phyloP scores from a whole-genome alignment of 257 asterid genomes.

The Dorcoceras hygrometricum region DNA sequence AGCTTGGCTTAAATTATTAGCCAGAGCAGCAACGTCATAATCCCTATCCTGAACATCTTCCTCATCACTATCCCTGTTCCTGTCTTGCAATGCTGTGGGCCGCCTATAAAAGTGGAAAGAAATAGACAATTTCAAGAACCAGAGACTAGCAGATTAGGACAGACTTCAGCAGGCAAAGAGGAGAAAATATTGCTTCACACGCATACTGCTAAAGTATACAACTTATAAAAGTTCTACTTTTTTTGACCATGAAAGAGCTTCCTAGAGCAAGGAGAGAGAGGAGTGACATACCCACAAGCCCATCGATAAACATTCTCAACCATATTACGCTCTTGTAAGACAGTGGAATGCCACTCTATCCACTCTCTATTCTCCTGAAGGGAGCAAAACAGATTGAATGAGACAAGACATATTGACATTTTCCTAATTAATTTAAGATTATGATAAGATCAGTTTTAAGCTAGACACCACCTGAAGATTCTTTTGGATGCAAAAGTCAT shows the following conservation, averaged over 20 bases:
- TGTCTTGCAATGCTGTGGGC: constrained; percentile 83
- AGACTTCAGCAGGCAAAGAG: constrained; percentile 7
- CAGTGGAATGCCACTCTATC: constrained; percentile 69
- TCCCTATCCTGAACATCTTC: constrained; percentile 87
- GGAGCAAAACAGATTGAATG: constrained; percentile 20
- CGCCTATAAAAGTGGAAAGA: constrained; percentile 56
- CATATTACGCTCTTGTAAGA: constrained; percentile 73
- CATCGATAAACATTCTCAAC: constrained; percentile 75
- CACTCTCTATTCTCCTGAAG: constrained; percentile 73
- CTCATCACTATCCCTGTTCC: constrained; percentile 87
- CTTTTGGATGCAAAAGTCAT: constrained; percentile 46
- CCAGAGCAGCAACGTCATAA: constrained; percentile 89
- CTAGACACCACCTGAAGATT: constrained; percentile 61
- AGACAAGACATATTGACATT: neutral
- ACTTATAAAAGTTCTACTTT: neutral
- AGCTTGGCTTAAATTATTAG: constrained; percentile 88
- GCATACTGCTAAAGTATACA: neutral
- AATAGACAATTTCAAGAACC: constrained; percentile 14
- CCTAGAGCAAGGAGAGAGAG: constrained; percentile 17
- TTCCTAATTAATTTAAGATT: constrained; percentile 8
- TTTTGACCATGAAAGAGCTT: neutral
- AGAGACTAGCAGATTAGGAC: constrained; percentile 18
- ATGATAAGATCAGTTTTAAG: constrained; percentile 14
- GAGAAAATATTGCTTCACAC: neutral
- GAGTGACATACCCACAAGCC: constrained; percentile 87